Evolutionary conservation across 257 asterid genomes (phyloP), one percentile per base, ranked within the genome.

Genomic region (Nicotiana knightiana): DNA sequence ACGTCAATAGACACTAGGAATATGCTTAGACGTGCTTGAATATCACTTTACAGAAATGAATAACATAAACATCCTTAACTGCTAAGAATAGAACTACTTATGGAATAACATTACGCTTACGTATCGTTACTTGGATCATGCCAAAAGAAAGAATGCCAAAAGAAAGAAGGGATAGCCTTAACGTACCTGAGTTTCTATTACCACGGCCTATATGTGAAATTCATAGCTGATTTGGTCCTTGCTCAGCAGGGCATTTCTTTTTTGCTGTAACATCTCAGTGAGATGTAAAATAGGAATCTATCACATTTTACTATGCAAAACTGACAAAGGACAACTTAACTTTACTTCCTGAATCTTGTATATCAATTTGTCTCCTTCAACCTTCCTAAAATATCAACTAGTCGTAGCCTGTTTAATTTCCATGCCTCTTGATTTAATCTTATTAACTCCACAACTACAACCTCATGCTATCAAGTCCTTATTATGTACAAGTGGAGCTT

Each of bases 371-470:
- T 35, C 76, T 61, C 76, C 73, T 67, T 18, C 30, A 18, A 17
- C 76, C 13, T 67, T 67, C 32, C 51, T 67, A 67, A 35, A 67
- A 67, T 67, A 35, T 67, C 8, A 37, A 67, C 0, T 37, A 37
- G 17, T 2, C 13, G 55, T 67, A 28, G 37, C 76, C 55, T 67
- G 53, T 37, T 37, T 18, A 67, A 67, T 67, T 37, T 4, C 32
- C 30, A 67, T 18, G 55, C 55, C 10, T 67, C 97, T 86, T 53
- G 94, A 87, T 81, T 96, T 91, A 67, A 89, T 91, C 77, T 94
- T 94, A 96, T 94, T 95, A 37, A 93, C 97, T 76, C 95, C 94
- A 80, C 91, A 88, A 86, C 93, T 92, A 80, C 79, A 80, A 32
- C 66, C 81, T 33, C 83, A 87, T 59, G 79, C 84, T 86, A 86